phyloP scores from a whole-genome alignment of 1,284 basidiomycete genomes.

The Rhodotorula sp. region DNA sequence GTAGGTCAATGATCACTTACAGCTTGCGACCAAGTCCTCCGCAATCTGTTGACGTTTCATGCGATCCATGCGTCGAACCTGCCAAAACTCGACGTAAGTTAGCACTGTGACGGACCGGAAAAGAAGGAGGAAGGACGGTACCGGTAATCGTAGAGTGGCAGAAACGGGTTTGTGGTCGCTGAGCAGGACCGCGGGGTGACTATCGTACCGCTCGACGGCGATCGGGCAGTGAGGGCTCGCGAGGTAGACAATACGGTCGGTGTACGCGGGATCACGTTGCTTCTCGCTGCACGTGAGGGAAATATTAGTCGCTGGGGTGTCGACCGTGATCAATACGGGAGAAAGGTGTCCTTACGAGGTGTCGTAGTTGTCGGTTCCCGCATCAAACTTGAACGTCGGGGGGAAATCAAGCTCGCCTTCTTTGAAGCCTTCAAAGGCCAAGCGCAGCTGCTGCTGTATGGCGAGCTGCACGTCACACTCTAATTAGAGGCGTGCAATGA shows the following conservation, averaged over 20 bases:
- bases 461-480: conserved; percentile 25
- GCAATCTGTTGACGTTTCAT: too few relatives aligned
- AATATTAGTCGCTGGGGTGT: background rate
- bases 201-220: conserved; percentile 16
- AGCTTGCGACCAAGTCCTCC: too few relatives aligned
- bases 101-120: too few relatives aligned
- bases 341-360: conserved; percentile 51
- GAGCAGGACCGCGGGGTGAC: conserved; percentile 23
- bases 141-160: conserved; percentile 28
- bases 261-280: conserved; percentile 84
- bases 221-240: conserved; percentile 9
- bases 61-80: too few relatives aligned
- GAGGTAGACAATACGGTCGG: conserved; percentile 40
- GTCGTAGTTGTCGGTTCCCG: conserved; percentile 73
- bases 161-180: conserved; percentile 43
- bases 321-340: too few relatives aligned
- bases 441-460: conserved; percentile 17
- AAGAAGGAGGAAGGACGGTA: background rate
- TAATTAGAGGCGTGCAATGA: too few relatives aligned
- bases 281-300: conserved; percentile 62
- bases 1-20: too few relatives aligned
- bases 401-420: conserved; percentile 35
- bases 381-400: conserved; percentile 98
- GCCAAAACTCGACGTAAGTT: too few relatives aligned
- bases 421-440: conserved; percentile 38